phyloP scores from a whole-genome alignment of 345 rosid genomes.

The Eucalyptus paniculata region DNA sequence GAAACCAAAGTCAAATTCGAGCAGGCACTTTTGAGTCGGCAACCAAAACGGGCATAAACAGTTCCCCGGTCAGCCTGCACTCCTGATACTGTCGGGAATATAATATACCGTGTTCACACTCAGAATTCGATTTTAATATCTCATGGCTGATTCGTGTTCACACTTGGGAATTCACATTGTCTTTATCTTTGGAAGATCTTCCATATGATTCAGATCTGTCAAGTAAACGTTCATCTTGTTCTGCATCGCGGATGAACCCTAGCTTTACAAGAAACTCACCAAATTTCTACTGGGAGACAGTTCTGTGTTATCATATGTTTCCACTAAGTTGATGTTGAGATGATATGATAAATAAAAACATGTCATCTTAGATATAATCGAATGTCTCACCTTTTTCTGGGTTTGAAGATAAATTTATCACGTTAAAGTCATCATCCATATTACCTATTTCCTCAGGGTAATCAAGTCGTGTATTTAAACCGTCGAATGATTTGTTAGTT shows the following conservation, averaged over 20 bases:
- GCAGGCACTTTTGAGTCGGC: background rate
- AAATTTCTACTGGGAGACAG: background rate
- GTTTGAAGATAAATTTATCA: background rate
- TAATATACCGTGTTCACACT: background rate
- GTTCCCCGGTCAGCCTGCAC: background rate
- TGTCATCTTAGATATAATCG: background rate
- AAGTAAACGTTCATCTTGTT: background rate
- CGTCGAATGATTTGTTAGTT: background rate
- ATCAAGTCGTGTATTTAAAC: background rate
- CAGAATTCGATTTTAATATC: background rate
- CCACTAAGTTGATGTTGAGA: background rate
- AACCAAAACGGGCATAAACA: background rate
- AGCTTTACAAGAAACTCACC: background rate
- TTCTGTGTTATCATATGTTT: background rate
- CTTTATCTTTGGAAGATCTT: background rate
- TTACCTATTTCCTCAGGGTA: background rate
- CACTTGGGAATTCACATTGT: background rate
- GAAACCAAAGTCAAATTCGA: background rate
- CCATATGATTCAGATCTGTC: background rate
- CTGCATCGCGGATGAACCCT: background rate
- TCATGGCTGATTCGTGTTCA: background rate
- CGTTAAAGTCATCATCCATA: background rate
- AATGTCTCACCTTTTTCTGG: background rate
- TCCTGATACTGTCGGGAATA: background rate
- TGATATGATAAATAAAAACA: background rate